Percentiles rank a stretch among this genome's conserved stretches.
Evolutionary conservation across 1,284 basidiomycete species (phyloP).

Genomic region (Neolentinus lepideus): DNA sequence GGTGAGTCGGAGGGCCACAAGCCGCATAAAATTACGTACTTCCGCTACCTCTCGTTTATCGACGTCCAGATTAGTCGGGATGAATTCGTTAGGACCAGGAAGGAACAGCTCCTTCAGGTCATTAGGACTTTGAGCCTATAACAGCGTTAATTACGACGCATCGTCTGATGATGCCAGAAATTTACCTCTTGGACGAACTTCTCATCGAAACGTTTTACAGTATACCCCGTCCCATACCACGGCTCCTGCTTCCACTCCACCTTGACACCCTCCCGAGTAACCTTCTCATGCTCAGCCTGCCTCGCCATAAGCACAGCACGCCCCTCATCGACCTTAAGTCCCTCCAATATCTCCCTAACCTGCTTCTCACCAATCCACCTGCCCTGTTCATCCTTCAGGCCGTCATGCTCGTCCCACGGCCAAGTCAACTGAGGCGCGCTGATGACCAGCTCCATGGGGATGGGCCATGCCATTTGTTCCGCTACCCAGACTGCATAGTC

Average conservation of each 20-base stretch:
- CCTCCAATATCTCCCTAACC: slow-evolving; percentile 57
- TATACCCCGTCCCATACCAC: slow-evolving; percentile 84
- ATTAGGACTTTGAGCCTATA: slow-evolving; percentile 55
- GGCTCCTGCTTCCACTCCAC: slow-evolving; percentile 66
- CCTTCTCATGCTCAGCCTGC: slow-evolving; percentile 54
- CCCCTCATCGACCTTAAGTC: slow-evolving; percentile 54
- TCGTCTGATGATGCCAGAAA: slow-evolving; percentile 1
- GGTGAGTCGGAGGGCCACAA: not conserved
- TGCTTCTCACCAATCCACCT: slow-evolving; percentile 39
- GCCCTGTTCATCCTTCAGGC: slow-evolving; percentile 7
- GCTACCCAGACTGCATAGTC: slow-evolving; percentile 78
- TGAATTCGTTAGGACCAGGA: slow-evolving; percentile 85
- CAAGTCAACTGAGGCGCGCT: slow-evolving; percentile 70
- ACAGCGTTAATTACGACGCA: slow-evolving; percentile 4
- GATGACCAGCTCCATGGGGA: slow-evolving; percentile 76
- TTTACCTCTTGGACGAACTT: slow-evolving; percentile 58
- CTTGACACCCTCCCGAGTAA: slow-evolving; percentile 34
- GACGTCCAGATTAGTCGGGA: slow-evolving; percentile 83
- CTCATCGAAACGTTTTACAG: slow-evolving; percentile 59
- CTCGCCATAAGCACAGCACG: slow-evolving; percentile 78
- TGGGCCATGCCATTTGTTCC: slow-evolving; percentile 73
- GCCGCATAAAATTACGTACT: slow-evolving; percentile 29
- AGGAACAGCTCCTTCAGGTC: slow-evolving; percentile 65
- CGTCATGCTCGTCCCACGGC: slow-evolving; percentile 61
- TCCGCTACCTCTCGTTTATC: slow-evolving; percentile 61